These are phyloP conservation scores for Sporisorium reilianum DNA, from an alignment of 1,284 basidiomycete species.

Conservation along the genomic window DNA sequence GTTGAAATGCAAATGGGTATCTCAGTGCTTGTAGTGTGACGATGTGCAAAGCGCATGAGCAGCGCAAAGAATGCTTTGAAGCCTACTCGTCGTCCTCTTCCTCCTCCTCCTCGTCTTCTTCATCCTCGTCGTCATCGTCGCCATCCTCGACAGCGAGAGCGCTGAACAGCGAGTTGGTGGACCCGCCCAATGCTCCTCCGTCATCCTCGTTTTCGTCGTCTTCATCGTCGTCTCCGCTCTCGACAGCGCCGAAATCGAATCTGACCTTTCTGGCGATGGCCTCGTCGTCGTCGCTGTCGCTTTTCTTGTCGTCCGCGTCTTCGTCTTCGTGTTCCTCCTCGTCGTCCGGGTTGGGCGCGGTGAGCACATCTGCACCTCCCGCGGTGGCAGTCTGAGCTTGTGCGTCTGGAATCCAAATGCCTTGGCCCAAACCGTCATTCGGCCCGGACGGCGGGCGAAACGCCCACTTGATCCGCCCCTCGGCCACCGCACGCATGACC, in stretches of 20 bases:
- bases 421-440: conserved; percentile 15
- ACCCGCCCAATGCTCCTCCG: conserved; percentile 1
- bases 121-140: conserved; percentile 35
- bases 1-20: not conserved
- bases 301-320: conserved; percentile 22
- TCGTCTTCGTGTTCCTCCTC: conserved; percentile 28
- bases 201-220: conserved; percentile 21
- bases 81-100: conserved; percentile 12
- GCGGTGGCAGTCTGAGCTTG: not conserved
- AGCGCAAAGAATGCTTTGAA: not conserved
- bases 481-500: conserved; percentile 76
- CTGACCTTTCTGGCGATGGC: conserved; percentile 30
- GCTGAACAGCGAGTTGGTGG: conserved; percentile 32
- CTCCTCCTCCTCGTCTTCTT: conserved; percentile 19
- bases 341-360: conserved; percentile 34
- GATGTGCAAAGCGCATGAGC: not conserved
- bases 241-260: conserved; percentile 32
- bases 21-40: not conserved
- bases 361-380: conserved; percentile 32
- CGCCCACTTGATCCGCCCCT: conserved; percentile 83
- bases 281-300: conserved; percentile 18
- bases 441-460: conserved; percentile 71
- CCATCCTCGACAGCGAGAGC: conserved; percentile 45
- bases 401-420: conserved; percentile 38
- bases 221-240: conserved; percentile 15